Evolutionary conservation across 2,329 filamentous ascomycete genomes (phyloP).

Genomic region (Sporothrix euskadiensis): DNA sequence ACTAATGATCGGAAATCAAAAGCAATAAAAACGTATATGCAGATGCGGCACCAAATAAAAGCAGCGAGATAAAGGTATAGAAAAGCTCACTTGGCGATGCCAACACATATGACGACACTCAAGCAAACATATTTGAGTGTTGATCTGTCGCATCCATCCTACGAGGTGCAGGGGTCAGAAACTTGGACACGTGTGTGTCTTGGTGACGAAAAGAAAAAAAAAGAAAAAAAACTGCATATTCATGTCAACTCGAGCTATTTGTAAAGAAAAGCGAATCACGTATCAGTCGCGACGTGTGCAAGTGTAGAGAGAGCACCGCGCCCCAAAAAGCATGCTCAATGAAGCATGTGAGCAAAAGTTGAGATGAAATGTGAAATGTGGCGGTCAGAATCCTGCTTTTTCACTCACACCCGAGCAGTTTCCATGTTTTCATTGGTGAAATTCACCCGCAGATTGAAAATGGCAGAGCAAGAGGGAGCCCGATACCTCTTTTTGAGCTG

Average conservation of each 20-base stretch:
- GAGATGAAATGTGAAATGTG: neutral
- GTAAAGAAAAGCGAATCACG: neutral
- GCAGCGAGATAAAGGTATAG: neutral
- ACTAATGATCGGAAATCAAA: no score
- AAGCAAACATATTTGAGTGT: neutral
- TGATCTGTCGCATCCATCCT: neutral
- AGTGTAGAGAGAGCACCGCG: neutral
- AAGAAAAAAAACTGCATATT: neutral
- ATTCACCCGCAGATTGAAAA: neutral
- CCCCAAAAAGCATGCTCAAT: neutral
- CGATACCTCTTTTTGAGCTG: neutral
- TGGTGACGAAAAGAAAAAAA: neutral
- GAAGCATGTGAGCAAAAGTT: neutral
- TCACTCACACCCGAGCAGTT: neutral
- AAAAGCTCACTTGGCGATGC: neutral
- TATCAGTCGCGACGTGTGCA: neutral
- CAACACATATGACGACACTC: neutral
- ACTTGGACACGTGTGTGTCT: neutral
- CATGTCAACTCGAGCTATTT: neutral
- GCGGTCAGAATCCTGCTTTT: neutral
- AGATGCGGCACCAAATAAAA: neutral
- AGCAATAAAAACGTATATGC: neutral
- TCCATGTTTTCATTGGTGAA: neutral
- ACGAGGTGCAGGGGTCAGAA: neutral
- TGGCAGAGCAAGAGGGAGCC: neutral